A percentile compares a stretch with the other conserved stretches of the same genome.
Evolutionary conservation across 202 grass and related monocot genomes (phyloP).

Genomic region (Schoenoplectus tabernaemontani): DNA sequence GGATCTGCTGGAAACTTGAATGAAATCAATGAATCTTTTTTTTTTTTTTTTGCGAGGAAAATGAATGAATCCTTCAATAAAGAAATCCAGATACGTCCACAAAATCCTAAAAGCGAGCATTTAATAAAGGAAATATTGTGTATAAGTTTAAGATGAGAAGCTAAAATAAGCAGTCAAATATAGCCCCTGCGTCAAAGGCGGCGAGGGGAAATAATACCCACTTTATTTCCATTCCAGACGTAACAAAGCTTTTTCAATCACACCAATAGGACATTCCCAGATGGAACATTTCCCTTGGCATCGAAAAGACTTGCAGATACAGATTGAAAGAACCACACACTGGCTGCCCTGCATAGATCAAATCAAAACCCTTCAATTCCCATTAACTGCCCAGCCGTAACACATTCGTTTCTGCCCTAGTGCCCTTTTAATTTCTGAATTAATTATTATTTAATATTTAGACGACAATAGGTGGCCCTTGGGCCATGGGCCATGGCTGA

Average conservation of each 20-base stretch:
- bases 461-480: not conserved
- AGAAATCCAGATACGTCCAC: too few species aligned
- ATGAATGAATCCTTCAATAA: too few species aligned
- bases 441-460: not conserved
- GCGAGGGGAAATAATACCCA: not conserved
- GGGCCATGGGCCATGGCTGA: constrained; percentile 4
- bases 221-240: too few species aligned
- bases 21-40: too few species aligned
- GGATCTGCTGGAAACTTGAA: too few species aligned
- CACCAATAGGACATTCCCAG: not conserved
- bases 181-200: not conserved
- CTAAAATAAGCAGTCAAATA: not conserved
- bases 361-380: not conserved
- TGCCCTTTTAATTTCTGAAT: not conserved
- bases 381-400: not conserved
- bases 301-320: not conserved
- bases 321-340: not conserved
- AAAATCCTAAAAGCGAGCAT: too few species aligned
- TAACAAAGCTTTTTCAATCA: not conserved
- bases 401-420: not conserved
- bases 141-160: not conserved
- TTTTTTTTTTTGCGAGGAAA: too few species aligned
- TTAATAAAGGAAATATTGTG: too few species aligned
- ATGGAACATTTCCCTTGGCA: constrained; percentile 17
- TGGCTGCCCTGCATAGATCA: not conserved